Conservation (phyloP, 768 basidiomycete species). For the Galerina marginata region DNA sequence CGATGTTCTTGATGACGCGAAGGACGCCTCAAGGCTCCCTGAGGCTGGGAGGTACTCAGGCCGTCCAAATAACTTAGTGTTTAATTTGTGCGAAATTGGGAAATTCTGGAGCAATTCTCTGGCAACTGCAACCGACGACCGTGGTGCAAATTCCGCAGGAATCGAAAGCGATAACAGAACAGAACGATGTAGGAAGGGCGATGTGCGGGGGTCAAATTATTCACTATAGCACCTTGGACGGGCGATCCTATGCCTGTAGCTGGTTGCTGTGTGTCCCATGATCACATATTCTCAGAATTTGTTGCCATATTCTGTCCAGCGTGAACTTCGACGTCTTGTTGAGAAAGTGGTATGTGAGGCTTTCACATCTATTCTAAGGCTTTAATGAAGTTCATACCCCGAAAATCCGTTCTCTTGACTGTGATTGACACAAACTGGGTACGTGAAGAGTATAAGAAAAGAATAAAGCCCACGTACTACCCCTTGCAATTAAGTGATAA, state of each 20-base stretch:
- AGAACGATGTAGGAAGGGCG: neutral
- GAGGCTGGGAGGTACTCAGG: neutral
- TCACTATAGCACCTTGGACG: neutral
- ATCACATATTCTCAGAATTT: neutral
- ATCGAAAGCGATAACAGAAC: neutral
- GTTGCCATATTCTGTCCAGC: constrained; percentile 12
- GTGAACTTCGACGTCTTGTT: neutral
- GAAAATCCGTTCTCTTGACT: too few species aligned
- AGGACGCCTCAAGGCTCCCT: neutral
- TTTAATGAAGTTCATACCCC: neutral
- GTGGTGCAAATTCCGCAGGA: neutral
- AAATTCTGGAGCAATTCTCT: neutral
- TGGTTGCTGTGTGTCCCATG: neutral
- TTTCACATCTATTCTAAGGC: neutral
- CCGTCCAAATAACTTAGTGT: neutral
- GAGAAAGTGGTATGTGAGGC: neutral
- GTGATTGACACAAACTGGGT: too few species aligned
- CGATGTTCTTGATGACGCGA: neutral
- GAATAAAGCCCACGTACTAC: too few species aligned
- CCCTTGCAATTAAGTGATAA: neutral
- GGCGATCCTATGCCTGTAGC: neutral
- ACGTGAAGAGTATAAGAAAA: too few species aligned
- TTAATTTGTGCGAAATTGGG: constrained; percentile 1
- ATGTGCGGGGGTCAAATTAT: neutral
- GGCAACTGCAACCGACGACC: neutral